Percentiles rank a stretch among this genome's conserved stretches.
Evolutionary conservation across 1,284 basidiomycete species (phyloP).

Genomic region (Ganoderma lucidum): DNA sequence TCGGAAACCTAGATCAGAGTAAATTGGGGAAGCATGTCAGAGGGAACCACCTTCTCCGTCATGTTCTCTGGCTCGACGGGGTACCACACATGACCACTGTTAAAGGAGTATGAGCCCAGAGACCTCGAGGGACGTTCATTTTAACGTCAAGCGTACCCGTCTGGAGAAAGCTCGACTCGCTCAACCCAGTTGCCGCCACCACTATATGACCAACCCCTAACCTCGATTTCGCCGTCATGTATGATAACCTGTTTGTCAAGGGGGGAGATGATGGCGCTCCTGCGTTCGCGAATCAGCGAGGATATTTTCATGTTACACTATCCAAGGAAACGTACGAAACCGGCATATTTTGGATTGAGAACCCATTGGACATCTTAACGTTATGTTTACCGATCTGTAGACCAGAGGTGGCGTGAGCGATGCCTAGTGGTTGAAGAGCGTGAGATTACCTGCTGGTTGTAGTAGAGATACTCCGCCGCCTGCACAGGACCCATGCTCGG

Average conservation of each 20-base stretch:
- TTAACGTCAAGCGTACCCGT: constrained; percentile 47
- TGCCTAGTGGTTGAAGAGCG: constrained; percentile 5
- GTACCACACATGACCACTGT: constrained; percentile 59
- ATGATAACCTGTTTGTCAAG: constrained; percentile 55
- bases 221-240: constrained; percentile 55
- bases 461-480: constrained; percentile 62
- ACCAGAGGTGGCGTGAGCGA: background rate
- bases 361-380: constrained; percentile 56
- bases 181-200: constrained; percentile 66
- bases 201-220: constrained; percentile 62
- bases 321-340: constrained; percentile 51
- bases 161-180: constrained; percentile 61
- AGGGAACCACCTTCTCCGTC: constrained; percentile 52
- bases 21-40: background rate
- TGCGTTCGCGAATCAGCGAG: constrained; percentile 27
- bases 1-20: background rate
- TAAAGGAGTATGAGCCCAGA: background rate
- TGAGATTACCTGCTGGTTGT: constrained; percentile 48
- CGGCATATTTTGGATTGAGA: constrained; percentile 65
- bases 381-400: constrained; percentile 60
- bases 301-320: background rate
- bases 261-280: constrained; percentile 59
- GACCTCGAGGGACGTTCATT: background rate
- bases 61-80: constrained; percentile 53
- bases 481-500: constrained; percentile 62